These are phyloP conservation scores for Postia placenta DNA, from an alignment of 768 basidiomycete species.

Conservation along the genomic window DNA sequence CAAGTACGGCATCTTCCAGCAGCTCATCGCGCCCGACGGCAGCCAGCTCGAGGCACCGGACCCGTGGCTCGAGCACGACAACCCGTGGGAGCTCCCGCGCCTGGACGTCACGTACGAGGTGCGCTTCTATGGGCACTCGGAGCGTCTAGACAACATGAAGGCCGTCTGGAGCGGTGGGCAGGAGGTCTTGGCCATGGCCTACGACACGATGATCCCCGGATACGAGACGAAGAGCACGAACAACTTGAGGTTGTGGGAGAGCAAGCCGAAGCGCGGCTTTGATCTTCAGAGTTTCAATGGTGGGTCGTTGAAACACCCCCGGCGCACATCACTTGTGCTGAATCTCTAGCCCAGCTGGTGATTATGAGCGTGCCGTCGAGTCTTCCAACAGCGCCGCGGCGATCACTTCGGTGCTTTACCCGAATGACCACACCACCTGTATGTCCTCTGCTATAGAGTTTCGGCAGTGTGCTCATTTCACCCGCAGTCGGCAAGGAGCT, in stretches of 20 bases:
- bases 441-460: not conserved
- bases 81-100: slow-evolving; percentile 86
- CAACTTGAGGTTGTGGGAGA: slow-evolving; percentile 84
- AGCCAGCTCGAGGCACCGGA: slow-evolving; percentile 85
- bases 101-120: slow-evolving; percentile 82
- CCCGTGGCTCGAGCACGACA: slow-evolving; percentile 85
- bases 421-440: slow-evolving; percentile 79
- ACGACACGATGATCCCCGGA: slow-evolving; percentile 93
- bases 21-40: slow-evolving; percentile 80
- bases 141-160: slow-evolving; percentile 56
- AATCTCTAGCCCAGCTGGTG: slow-evolving; percentile 55
- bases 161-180: slow-evolving; percentile 84
- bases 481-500: slow-evolving; percentile 73
- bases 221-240: slow-evolving; percentile 82
- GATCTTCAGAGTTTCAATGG: slow-evolving; percentile 95
- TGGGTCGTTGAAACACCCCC: slow-evolving; percentile 19
- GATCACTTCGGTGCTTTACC: slow-evolving; percentile 94
- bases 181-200: slow-evolving; percentile 89
- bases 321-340: not conserved
- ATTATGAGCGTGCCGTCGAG: slow-evolving; percentile 88
- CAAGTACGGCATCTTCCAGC: slow-evolving; percentile 95
- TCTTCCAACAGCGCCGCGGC: slow-evolving; percentile 86
- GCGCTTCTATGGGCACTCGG: slow-evolving; percentile 84
- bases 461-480: not conserved
- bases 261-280: slow-evolving; percentile 83